phyloP scores from a whole-genome alignment of 257 asterid genomes.

The Nicotiana tomentosiformis region DNA sequence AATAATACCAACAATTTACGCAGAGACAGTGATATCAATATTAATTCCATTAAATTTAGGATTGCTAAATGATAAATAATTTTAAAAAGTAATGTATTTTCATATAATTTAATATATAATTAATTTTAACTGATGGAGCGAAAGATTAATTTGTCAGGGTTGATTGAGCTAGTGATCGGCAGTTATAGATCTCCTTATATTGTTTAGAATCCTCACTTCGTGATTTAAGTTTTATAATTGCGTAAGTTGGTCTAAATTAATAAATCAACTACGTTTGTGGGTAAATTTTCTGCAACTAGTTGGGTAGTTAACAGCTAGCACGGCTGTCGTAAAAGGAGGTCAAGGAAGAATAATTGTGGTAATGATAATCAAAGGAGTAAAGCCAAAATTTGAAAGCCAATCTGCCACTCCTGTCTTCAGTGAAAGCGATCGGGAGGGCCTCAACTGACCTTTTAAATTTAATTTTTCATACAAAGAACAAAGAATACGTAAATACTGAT shows the following conservation, averaged over 20 bases:
- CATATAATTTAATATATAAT: background rate
- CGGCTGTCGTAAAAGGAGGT: background rate
- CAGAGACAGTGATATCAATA: background rate
- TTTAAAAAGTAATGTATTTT: background rate
- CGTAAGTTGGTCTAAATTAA: too few species aligned
- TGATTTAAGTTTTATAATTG: too few species aligned
- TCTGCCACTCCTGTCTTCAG: background rate
- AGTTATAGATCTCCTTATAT: too few species aligned
- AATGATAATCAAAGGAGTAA: background rate
- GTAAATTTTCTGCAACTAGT: background rate
- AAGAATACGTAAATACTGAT: too few species aligned
- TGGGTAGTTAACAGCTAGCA: background rate
- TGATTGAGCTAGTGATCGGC: too few species aligned
- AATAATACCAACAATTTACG: background rate
- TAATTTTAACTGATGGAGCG: background rate
- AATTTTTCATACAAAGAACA: too few species aligned
- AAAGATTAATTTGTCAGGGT: background rate
- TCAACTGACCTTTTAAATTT: too few species aligned
- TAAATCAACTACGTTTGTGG: background rate
- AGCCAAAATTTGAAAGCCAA: background rate
- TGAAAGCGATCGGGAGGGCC: background rate
- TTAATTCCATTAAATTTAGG: background rate
- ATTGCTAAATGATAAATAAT: background rate
- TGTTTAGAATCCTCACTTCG: too few species aligned
- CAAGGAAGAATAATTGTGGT: background rate